phyloP scores from a whole-genome alignment of 257 asterid species.

The Craterostigma plantagineum region DNA sequence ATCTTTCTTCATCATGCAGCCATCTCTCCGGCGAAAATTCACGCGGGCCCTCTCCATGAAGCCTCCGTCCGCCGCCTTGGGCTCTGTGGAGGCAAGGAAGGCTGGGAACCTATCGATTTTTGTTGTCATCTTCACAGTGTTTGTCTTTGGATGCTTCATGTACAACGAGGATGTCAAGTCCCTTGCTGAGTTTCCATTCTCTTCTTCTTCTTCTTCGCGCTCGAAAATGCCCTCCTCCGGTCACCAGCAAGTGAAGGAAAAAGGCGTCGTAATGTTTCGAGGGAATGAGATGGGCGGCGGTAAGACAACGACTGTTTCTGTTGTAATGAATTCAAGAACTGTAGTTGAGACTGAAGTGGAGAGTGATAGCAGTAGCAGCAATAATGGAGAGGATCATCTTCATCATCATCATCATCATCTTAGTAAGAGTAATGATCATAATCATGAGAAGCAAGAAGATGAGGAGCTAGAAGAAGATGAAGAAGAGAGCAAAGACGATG shows the following conservation, averaged over 20 bases:
- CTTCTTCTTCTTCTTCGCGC: not conserved
- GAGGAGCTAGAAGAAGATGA: not conserved
- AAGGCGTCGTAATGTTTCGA: too few relatives aligned
- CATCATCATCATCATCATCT: too few relatives aligned
- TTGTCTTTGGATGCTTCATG: conserved; percentile 7
- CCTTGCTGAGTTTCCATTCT: conserved; percentile 5
- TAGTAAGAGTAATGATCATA: too few relatives aligned
- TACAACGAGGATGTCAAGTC: conserved; percentile 9
- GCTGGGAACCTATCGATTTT: conserved; percentile 3
- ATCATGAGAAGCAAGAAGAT: not conserved
- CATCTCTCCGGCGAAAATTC: too few relatives aligned
- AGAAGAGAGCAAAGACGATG: conserved; percentile 1
- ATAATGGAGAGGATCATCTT: too few relatives aligned
- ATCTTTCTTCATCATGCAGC: too few relatives aligned
- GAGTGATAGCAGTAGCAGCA: not conserved
- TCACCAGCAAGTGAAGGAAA: too few relatives aligned
- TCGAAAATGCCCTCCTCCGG: not conserved
- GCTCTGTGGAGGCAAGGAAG: not conserved
- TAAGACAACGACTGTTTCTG: not conserved
- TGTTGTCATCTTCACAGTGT: conserved; percentile 1
- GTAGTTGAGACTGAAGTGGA: conserved; percentile 5
- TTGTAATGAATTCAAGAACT: conserved; percentile 1
- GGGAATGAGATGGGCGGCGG: not conserved
- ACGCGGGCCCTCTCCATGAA: conserved; percentile 1
- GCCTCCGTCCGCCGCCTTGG: not conserved